phyloP scores from a whole-genome alignment of 2,329 filamentous ascomycete genomes.

The Cryphonectria japonica region DNA sequence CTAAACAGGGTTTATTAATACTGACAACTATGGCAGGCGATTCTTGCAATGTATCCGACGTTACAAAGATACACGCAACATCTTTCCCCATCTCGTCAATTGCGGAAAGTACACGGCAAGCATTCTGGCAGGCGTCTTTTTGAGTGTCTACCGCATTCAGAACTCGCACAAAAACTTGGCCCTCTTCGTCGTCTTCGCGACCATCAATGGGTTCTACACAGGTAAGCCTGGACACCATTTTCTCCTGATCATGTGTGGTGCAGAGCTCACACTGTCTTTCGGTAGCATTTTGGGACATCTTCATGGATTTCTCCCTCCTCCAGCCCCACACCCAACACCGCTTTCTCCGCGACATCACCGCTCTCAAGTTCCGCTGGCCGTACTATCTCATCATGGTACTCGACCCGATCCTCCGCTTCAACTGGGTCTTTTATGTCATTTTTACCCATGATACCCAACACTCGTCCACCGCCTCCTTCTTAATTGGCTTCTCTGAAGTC shows the following conservation, averaged over 20 bases:
- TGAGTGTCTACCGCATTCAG: constrained; percentile 84
- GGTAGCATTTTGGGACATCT: constrained; percentile 83
- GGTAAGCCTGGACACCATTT: constrained; percentile 51
- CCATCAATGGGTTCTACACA: constrained; percentile 81
- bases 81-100: constrained; percentile 92
- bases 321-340: constrained; percentile 72
- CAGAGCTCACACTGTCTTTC: not conserved
- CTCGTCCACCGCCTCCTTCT: constrained; percentile 79
- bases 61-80: constrained; percentile 82
- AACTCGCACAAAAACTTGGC: constrained; percentile 60
- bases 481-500: constrained; percentile 78
- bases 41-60: constrained; percentile 88
- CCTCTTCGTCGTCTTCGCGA: constrained; percentile 78
- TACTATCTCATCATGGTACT: constrained; percentile 86
- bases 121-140: constrained; percentile 74
- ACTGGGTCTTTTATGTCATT: constrained; percentile 93
- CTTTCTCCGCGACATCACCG: constrained; percentile 76
- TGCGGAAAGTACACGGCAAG: constrained; percentile 89
- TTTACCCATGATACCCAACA: constrained; percentile 81
- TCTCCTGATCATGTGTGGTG: no score
- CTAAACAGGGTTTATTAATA: not conserved
- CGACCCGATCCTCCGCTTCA: constrained; percentile 85
- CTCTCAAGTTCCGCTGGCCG: constrained; percentile 76
- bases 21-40: constrained; percentile 62
- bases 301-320: constrained; percentile 95